These are phyloP conservation scores for Eucalyptus camaldulensis DNA, from an alignment of 345 rosid species.

Conservation along the genomic window DNA sequence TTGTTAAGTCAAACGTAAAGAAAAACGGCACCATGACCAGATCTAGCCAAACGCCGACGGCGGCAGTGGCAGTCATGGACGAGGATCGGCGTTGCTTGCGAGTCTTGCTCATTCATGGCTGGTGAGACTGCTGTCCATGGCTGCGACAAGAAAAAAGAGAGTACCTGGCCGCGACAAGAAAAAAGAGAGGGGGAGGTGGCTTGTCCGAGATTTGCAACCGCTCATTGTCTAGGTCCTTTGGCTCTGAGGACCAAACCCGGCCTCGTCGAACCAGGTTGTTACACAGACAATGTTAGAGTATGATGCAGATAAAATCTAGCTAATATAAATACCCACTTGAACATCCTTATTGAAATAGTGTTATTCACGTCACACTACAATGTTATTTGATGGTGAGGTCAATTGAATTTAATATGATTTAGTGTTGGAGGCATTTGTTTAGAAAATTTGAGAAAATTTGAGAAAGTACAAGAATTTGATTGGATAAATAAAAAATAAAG, in stretches of 20 bases:
- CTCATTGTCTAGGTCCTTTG: background rate
- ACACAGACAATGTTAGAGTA: background rate
- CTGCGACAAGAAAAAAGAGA: background rate
- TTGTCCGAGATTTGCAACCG: background rate
- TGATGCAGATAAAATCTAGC: background rate
- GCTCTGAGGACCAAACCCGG: rapidly evolving
- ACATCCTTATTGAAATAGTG: background rate
- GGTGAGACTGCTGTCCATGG: background rate
- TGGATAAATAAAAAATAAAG: background rate
- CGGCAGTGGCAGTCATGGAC: background rate
- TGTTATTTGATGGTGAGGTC: rapidly evolving
- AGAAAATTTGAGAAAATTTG: background rate
- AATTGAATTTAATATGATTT: background rate
- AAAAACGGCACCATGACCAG: background rate
- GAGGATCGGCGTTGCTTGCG: background rate
- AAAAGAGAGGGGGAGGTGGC: background rate
- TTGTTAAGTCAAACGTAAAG: background rate
- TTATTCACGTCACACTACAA: background rate
- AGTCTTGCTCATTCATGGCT: background rate
- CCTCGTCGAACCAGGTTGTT: background rate
- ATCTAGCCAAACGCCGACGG: background rate
- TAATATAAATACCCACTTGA: background rate
- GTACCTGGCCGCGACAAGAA: background rate
- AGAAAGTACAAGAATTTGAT: background rate
- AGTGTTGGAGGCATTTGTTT: background rate